phyloP scores from a whole-genome alignment of 1,139 yeast genomes.

The Hyphopichia fennica region DNA sequence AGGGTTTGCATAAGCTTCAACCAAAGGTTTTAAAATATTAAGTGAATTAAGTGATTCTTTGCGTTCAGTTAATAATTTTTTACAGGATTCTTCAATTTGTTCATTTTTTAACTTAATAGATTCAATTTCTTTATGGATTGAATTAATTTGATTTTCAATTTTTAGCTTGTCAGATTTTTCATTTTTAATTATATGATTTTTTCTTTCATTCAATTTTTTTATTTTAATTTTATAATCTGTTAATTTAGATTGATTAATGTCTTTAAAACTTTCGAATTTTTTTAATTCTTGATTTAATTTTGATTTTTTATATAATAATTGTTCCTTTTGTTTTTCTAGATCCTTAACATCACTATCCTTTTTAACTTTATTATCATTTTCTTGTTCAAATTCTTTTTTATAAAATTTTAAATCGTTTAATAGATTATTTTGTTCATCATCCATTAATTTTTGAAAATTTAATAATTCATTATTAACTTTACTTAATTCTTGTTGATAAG shows the following conservation, averaged over 20 bases:
- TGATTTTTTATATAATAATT: slow-evolving; percentile 29
- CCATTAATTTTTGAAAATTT: slow-evolving; percentile 17
- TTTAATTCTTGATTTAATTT: slow-evolving; percentile 31
- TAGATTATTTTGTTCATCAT: slow-evolving; percentile 24
- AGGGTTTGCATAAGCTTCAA: slow-evolving; percentile 19
- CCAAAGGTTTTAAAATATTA: slow-evolving; percentile 43
- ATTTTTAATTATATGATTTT: slow-evolving; percentile 17
- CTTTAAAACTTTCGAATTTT: slow-evolving; percentile 19
- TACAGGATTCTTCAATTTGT: slow-evolving; percentile 24
- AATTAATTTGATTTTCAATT: slow-evolving; percentile 14
- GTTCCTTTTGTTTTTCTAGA: slow-evolving; percentile 33
- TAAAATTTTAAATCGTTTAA: slow-evolving; percentile 17
- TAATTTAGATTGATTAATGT: slow-evolving; percentile 19
- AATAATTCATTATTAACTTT: slow-evolving; percentile 26
- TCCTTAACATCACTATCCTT: slow-evolving; percentile 35
- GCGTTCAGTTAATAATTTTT: slow-evolving; percentile 23
- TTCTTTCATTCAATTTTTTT: slow-evolving; percentile 26
- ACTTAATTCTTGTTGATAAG: slow-evolving; percentile 30
- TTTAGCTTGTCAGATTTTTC: slow-evolving; percentile 24
- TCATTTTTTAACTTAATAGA: slow-evolving; percentile 20
- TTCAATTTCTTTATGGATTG: slow-evolving; percentile 12
- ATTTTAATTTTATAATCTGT: slow-evolving; percentile 23
- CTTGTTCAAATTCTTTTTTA: slow-evolving; percentile 32
- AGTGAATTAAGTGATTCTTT: slow-evolving; percentile 56
- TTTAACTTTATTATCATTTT: slow-evolving; percentile 28